Evolutionary conservation across 2,329 filamentous ascomycete genomes (phyloP), one percentile per base, ranked within the genome.

Genomic region (Chaetomium strumarium): DNA sequence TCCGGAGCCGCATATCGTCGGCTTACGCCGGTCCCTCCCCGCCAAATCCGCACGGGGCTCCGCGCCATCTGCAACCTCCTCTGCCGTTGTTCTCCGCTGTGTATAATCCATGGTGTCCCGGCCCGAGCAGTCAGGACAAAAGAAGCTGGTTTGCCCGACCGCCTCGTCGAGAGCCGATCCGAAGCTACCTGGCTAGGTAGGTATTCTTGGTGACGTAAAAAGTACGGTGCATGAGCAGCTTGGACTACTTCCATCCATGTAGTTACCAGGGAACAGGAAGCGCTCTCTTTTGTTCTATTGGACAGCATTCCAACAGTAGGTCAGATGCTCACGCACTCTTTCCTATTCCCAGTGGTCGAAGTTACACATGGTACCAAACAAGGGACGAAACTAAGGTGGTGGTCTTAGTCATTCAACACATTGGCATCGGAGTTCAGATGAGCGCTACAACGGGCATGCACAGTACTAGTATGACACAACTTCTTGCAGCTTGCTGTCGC

Each of bases 121-220:
- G 52, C 47, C 52, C 47, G 52, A 36, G 36, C 33, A 53, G 13
- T 12, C 6, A n/a, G 5, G 24, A 4, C 7, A 24, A 24, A 42
- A 17, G 0, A 45, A 19, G 34, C 33, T 19, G 39, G 37, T 33
- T 43, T 41, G 40, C 46, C n/a, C 46, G 52, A 36, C 52, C 46
- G 43, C 49, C 30, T 47, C 54, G 48, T 36, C 49, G 38, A 46
- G 46, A 53, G 36, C 49, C 52, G 49, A 48, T 44, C 16, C 20
- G 17, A 24, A 48, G 24, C 4, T 24, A 24, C 24, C 4, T 24
- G 13, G n/a, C n/a, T 34, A 11, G 5, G 33, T 14, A 34, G 13
- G 13, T 42, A 19, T 33, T 19, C 37, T 37, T 56, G 31, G 52
- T 58, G 56, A 58, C 56, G 56, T 58, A 58, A 58, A 58, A 24